Evolutionary conservation across 2,329 filamentous ascomycete species (phyloP), one percentile per base, ranked within the genome.

Genomic region (Clarireedia homoeocarpa): DNA sequence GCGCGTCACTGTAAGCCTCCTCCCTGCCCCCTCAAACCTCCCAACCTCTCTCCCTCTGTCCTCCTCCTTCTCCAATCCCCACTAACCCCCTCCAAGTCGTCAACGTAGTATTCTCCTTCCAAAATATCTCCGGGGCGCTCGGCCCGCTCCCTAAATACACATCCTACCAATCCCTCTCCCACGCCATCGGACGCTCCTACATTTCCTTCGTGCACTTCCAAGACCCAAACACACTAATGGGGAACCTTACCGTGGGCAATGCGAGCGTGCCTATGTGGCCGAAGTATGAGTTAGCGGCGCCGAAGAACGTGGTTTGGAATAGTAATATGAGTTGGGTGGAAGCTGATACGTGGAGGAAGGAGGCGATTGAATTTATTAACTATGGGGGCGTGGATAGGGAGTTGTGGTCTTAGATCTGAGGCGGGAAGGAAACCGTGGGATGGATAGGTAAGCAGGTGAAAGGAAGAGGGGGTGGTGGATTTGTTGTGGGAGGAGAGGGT

Each of bases 61-160:
- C 14, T 9, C 7, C 9, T 26, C 20, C 15, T 30, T 14, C 24
- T 14, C 5, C 15, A 1, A 10, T 5, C n/a, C 3, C 2, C 6
- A 27, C 39, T 52, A 24, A 52, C 20, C 30, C 5, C 2, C 15
- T 6, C 9, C 20, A 53, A 53, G 51, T 77, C 53, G 70, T 71
- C 61, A 78, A 79, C 49, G 76, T 77, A 0, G 74, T 75, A 2
- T 79, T 75, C 62, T 74, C 71, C 58, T 78, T 79, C 63, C 74
- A 78, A 62, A 78, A 79, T 55, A 76, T 77, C 47, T 72, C 71
- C 1, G 76, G 76, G 0, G 58, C 73, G 24, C 65, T 78, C n/a
- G 75, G 75, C 0, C 72, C 75, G 0, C 70, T 75, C 23, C 75
- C 75, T 0, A 58, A 70, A 50, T 74, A 71, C 34, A 72, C 76